These are phyloP conservation scores for Lentinula guzmanii DNA, from an alignment of 768 basidiomycete species.

Conservation along the genomic window DNA sequence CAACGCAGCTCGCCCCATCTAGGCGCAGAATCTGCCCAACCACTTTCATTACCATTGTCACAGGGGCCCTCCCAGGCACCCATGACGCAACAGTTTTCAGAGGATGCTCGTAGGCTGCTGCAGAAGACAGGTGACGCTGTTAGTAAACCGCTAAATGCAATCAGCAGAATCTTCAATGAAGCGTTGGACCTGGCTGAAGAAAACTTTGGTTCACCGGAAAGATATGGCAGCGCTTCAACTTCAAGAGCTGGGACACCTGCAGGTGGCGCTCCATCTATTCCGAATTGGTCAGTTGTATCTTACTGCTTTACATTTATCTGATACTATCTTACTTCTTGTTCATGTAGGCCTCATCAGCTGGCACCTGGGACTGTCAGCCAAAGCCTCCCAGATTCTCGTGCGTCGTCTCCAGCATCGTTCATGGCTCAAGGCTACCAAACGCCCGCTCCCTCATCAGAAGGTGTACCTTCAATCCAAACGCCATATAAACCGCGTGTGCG, in stretches of 20 bases:
- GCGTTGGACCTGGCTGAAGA: constrained; percentile 71
- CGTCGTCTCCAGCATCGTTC: neutral
- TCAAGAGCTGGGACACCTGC: constrained; percentile 24
- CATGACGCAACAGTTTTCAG: constrained; percentile 37
- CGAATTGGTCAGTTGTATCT: neutral
- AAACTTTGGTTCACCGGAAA: constrained; percentile 45
- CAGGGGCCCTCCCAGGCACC: constrained; percentile 36
- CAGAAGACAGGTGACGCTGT: constrained; percentile 90
- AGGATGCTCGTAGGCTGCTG: constrained; percentile 77
- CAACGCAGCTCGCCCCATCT: constrained; percentile 39
- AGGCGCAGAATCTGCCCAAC: constrained; percentile 88
- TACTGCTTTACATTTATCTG: too few species aligned
- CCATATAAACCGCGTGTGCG: constrained; percentile 74
- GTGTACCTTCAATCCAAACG: constrained; percentile 41
- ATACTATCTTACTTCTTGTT: neutral
- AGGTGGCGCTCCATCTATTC: constrained; percentile 17
- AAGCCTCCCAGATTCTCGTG: constrained; percentile 8
- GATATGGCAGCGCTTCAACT: constrained; percentile 18
- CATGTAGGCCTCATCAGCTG: neutral
- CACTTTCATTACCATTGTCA: constrained; percentile 50
- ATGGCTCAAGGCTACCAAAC: neutral
- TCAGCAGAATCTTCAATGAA: constrained; percentile 82
- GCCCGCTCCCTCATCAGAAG: neutral
- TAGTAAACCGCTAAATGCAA: constrained; percentile 85
- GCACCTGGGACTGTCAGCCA: neutral